Evolutionary conservation across 1,284 basidiomycete genomes (phyloP).

Genomic region (Ceratobasidium papillatum): DNA sequence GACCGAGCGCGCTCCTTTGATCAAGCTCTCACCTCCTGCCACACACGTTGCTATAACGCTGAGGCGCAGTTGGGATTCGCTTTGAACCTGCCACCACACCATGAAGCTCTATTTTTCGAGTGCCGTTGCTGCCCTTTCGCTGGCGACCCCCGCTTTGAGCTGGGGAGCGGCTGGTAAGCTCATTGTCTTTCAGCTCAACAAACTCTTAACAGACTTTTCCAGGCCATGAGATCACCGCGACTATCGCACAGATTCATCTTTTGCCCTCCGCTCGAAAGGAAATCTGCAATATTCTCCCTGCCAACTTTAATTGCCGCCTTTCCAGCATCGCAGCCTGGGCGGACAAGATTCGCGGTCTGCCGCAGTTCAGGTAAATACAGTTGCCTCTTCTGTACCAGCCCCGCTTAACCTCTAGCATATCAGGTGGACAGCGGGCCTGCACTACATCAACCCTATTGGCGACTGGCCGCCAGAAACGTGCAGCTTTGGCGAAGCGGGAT

Average conservation of each 20-base stretch:
- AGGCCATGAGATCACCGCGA: constrained; percentile 92
- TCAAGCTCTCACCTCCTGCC: constrained; percentile 4
- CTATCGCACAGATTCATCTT: constrained; percentile 91
- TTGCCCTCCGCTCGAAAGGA: constrained; percentile 74
- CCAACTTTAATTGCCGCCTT: constrained; percentile 71
- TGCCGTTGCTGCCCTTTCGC: constrained; percentile 2
- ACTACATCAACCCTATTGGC: constrained; percentile 76
- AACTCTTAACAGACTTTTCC: neutral
- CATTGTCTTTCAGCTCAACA: neutral
- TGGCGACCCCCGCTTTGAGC: constrained; percentile 48
- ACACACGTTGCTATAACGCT: neutral
- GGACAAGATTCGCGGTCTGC: constrained; percentile 67
- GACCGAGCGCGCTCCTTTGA: constrained; percentile 15
- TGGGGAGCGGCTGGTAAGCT: constrained; percentile 60
- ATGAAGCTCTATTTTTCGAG: neutral
- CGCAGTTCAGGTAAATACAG: constrained; percentile 53
- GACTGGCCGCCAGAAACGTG: constrained; percentile 83
- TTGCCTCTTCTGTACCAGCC: neutral
- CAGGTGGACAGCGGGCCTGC: constrained; percentile 69
- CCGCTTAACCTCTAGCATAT: neutral
- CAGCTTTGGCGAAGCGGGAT: constrained; percentile 78
- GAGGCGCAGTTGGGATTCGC: neutral
- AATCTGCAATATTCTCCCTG: constrained; percentile 73
- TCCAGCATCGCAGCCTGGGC: constrained; percentile 89
- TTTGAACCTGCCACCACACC: neutral